These are phyloP conservation scores for Venturia oleaginea DNA, from an alignment of 2,329 filamentous ascomycete genomes.

Conservation along the genomic window DNA sequence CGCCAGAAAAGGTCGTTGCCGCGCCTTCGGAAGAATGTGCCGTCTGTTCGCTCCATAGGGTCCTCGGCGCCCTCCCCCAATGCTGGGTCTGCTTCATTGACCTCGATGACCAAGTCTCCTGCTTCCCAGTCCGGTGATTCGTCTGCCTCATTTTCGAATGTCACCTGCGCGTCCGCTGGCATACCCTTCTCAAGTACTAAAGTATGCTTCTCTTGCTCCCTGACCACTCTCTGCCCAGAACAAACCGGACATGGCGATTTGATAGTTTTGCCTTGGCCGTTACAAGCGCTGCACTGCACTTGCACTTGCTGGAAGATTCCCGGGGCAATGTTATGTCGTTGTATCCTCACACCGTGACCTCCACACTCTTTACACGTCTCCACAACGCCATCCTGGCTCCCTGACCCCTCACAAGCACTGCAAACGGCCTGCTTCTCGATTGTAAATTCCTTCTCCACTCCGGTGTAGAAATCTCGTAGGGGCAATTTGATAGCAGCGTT, in stretches of 20 bases:
- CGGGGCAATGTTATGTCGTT: constrained; percentile 87
- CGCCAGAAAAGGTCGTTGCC: constrained; percentile 87
- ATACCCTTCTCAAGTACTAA: constrained; percentile 70
- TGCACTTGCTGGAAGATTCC: constrained; percentile 99
- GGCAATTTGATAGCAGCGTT: constrained; percentile 74
- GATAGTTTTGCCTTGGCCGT: constrained; percentile 79
- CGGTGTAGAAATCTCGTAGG: constrained; percentile 87
- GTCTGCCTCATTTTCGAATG: constrained; percentile 93
- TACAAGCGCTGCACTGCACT: constrained; percentile 78
- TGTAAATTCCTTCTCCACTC: constrained; percentile 74
- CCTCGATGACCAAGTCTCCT: constrained; percentile 75
- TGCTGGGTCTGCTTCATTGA: constrained; percentile 65
- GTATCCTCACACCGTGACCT: constrained; percentile 74
- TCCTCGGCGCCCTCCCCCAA: constrained; percentile 53
- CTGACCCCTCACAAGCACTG: constrained; percentile 79
- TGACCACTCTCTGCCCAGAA: constrained; percentile 65
- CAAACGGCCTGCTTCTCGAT: constrained; percentile 95
- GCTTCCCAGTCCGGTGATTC: constrained; percentile 90
- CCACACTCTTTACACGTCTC: constrained; percentile 69
- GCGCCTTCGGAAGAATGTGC: constrained; percentile 81
- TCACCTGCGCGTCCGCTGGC: constrained; percentile 61
- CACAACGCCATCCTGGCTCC: constrained; percentile 72
- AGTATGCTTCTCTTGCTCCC: constrained; percentile 60
- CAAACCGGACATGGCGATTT: constrained; percentile 79
- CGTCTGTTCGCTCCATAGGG: constrained; percentile 57